phyloP scores from a whole-genome alignment of 139 green algal species.

The Nannochloris sp. region DNA sequence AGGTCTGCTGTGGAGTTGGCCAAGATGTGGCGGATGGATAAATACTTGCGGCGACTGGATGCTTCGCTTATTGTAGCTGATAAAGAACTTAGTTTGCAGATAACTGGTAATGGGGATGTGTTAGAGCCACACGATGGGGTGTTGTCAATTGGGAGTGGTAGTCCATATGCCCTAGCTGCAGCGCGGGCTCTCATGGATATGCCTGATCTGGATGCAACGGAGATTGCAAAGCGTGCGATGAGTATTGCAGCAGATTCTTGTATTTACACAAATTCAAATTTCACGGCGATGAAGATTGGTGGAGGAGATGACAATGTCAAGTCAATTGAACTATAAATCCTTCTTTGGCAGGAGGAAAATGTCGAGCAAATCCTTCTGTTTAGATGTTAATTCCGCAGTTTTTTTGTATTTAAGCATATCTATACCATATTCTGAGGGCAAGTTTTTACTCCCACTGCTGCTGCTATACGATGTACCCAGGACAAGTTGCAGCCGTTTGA shows the following conservation, averaged over 20 bases:
- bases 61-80: slow-evolving; percentile 80
- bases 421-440: too few relatives aligned
- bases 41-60: slow-evolving; percentile 78
- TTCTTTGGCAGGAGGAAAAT: not conserved
- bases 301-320: not conserved
- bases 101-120: slow-evolving; percentile 87
- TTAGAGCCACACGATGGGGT: slow-evolving; percentile 81
- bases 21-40: slow-evolving; percentile 90
- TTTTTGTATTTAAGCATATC: too few relatives aligned
- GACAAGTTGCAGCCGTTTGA: slow-evolving; percentile 44
- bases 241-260: slow-evolving; percentile 81
- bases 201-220: slow-evolving; percentile 42
- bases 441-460: too few relatives aligned
- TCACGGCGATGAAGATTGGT: slow-evolving; percentile 39
- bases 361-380: not conserved
- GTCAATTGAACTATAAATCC: slow-evolving; percentile 4
- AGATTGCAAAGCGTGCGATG: slow-evolving; percentile 72
- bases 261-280: slow-evolving; percentile 94
- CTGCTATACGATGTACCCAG: not conserved
- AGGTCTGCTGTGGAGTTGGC: slow-evolving; percentile 81
- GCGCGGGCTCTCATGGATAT: slow-evolving; percentile 68
- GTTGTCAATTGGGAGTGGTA: slow-evolving; percentile 71
- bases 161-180: slow-evolving; percentile 64
- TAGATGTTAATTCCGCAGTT: too few relatives aligned
- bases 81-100: slow-evolving; percentile 49